Evolutionary conservation across 2,329 filamentous ascomycete genomes (phyloP), one percentile per base, ranked within the genome.

Genomic region (Paraphaeosphaeria sporulosa): DNA sequence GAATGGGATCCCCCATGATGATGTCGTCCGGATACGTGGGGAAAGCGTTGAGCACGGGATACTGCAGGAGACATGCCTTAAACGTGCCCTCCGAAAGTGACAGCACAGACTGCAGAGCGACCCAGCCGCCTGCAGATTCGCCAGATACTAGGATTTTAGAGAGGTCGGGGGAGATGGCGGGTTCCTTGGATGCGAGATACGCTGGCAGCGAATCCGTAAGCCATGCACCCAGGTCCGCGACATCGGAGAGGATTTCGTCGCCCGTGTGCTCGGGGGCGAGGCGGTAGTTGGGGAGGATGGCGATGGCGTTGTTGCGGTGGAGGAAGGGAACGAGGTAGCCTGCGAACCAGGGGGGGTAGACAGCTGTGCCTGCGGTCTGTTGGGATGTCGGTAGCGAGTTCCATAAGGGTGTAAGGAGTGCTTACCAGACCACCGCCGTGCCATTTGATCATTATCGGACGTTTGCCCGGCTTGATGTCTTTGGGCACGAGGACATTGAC

Each of bases 271-370:
- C 83, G 19, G 84, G 83, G 21, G 83, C 61, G 3, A 86, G 79
- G 10, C 83, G 83, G 72, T 86, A 83, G 66, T 84, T 81, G 0
- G 82, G 79, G 1, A 78, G 71, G 15, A 86, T 65, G 34, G 82
- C 72, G 48, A 86, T 79, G 13, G 83, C 81, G 15, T 67, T 68
- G 50, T 79, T 74, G 27, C 70, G 61, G 1, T 74, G 69, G 21
- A 78, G 72, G 43, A 81, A 73, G 13, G 81, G 75, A 7, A 83
- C 68, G 8, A 79, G 68, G 53, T 64, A 77, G 5, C 67, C 64
- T 9, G 67, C 60, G 57, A 73, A 70, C 72, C 73, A 76, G 19
- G 66, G 63, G 1, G 69, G 46, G 56, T 70, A 72, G 23, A 73
- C 56, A 10, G 69, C 71, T 51, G 70, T 68, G 8, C 75, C 75